A percentile compares a stretch with the other conserved stretches of the same genome.
Evolutionary conservation across 768 basidiomycete species (phyloP).

Genomic region (Amanita pallidorosea): DNA sequence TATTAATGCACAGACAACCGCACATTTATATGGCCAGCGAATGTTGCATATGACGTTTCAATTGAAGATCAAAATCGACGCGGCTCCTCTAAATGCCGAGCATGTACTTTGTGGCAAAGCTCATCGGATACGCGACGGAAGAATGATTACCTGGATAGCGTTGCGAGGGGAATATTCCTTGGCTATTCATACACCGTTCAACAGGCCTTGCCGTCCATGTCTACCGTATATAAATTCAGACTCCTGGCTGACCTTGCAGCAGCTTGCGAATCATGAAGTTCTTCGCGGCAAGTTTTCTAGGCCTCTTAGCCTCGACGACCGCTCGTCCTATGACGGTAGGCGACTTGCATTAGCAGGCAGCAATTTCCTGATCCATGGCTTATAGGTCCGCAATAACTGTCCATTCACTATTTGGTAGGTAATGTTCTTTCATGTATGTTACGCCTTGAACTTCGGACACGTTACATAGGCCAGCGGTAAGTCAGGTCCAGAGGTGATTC

Average conservation of each 20-base stretch:
- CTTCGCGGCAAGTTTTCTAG: constrained; percentile 9
- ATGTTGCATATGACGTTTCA: too few species aligned
- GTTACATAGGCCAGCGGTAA: constrained; percentile 26
- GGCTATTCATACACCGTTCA: neutral
- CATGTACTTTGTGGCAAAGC: neutral
- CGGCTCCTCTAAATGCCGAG: too few species aligned
- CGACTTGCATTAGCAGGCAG: neutral
- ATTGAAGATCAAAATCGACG: too few species aligned
- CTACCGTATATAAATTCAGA: too few species aligned
- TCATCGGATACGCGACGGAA: neutral
- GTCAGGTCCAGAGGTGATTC: neutral
- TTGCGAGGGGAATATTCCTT: neutral
- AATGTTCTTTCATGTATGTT: neutral
- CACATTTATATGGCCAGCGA: too few species aligned
- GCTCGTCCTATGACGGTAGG: constrained; percentile 47
- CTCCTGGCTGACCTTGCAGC: too few species aligned
- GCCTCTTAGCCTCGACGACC: constrained; percentile 21
- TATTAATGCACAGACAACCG: too few species aligned
- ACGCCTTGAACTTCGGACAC: neutral
- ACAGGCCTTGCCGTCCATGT: too few species aligned
- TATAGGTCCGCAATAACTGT: constrained; percentile 11
- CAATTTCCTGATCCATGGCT: constrained; percentile 38
- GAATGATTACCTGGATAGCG: neutral
- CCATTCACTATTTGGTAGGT: constrained; percentile 49
- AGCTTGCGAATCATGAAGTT: neutral